phyloP scores from a whole-genome alignment of 371 early-diverging fungal species.

The Apophysomyces sp. region DNA sequence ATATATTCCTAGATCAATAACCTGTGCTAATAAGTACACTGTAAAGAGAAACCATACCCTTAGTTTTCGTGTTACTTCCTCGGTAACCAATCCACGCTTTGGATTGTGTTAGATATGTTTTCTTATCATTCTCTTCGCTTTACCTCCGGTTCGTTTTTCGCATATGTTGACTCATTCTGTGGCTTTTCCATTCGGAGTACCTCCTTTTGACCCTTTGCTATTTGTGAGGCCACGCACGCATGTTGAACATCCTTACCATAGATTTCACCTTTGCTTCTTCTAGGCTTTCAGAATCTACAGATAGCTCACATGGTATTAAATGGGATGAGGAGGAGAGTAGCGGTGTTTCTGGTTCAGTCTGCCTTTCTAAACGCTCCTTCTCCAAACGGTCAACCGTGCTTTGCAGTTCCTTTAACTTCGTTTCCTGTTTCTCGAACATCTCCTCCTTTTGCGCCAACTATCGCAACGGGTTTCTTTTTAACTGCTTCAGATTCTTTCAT shows the following conservation, averaged over 20 bases:
- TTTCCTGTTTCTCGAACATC: constrained; percentile 23
- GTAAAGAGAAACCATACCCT: neutral
- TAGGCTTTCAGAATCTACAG: constrained; percentile 10
- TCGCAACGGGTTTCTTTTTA: neutral
- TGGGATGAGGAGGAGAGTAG: constrained; percentile 18
- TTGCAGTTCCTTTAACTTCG: constrained; percentile 25
- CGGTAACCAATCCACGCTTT: neutral
- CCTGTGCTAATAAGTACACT: neutral
- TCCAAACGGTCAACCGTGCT: constrained; percentile 5
- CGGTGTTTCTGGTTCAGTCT: constrained; percentile 10
- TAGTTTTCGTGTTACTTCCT: neutral
- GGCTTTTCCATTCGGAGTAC: neutral
- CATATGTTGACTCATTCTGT: neutral
- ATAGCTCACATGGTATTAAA: constrained; percentile 18
- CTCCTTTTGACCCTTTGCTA: neutral
- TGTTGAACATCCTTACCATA: neutral
- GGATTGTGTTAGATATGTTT: neutral
- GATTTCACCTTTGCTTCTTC: constrained; percentile 1
- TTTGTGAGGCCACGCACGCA: neutral
- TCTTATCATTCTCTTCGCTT: neutral
- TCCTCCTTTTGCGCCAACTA: constrained; percentile 21
- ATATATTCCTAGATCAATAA: neutral
- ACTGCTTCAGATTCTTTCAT: neutral
- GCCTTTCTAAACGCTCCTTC: constrained; percentile 1
- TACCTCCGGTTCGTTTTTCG: neutral